phyloP scores from a whole-genome alignment of 768 basidiomycete genomes.

The Lactarius evosmus region DNA sequence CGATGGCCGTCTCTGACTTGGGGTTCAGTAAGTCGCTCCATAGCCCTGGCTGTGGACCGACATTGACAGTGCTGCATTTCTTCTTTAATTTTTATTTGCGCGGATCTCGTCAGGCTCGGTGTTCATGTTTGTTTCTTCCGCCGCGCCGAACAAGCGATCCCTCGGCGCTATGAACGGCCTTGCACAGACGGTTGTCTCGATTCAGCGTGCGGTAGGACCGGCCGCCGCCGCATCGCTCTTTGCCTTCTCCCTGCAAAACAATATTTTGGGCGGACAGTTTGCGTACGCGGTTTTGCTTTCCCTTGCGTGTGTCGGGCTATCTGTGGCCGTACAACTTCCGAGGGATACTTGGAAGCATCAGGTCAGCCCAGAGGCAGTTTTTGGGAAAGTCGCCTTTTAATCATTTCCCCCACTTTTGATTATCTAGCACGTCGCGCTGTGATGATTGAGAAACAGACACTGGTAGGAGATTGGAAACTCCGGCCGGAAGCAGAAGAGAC shows the following conservation, averaged over 20 bases:
- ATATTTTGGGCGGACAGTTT: constrained; percentile 46
- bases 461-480: not conserved
- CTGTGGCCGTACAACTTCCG: not conserved
- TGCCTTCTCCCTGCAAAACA: constrained; percentile 46
- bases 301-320: not conserved
- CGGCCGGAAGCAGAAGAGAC: too few species aligned
- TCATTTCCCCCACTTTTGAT: not conserved
- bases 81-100: not conserved
- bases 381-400: not conserved
- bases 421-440: not conserved
- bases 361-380: not conserved
- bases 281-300: constrained; percentile 34
- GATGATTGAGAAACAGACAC: not conserved
- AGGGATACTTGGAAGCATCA: not conserved
- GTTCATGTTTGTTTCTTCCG: constrained; percentile 36
- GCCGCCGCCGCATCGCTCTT: constrained; percentile 41
- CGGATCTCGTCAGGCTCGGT: not conserved
- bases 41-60: not conserved
- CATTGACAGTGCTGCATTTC: not conserved
- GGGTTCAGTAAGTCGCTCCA: not conserved
- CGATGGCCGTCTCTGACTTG: not conserved
- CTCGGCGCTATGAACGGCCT: constrained; percentile 38
- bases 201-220: constrained; percentile 44
- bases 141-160: constrained; percentile 35
- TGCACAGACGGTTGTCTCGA: constrained; percentile 47